These are phyloP conservation scores for Salix udensis DNA, from an alignment of 345 rosid species.

Conservation along the genomic window DNA sequence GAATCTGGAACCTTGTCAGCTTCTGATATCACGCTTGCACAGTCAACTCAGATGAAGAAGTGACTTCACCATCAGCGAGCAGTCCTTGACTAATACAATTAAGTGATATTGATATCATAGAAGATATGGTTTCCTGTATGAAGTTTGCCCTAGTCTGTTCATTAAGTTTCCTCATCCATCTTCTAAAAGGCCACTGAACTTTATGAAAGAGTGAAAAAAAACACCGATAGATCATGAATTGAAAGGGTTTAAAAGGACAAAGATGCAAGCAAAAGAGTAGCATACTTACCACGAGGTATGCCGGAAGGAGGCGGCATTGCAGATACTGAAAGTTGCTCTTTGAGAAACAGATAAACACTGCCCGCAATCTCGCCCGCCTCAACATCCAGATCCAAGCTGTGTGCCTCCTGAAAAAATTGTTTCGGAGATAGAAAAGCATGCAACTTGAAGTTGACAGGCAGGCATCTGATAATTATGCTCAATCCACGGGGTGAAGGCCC, in stretches of 20 bases:
- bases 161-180: background rate
- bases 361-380: slow-evolving; percentile 78
- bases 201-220: too few relatives aligned
- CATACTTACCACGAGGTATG: slow-evolving; percentile 69
- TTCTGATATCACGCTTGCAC: slow-evolving; percentile 40
- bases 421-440: slow-evolving; percentile 7
- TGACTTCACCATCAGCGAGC: slow-evolving; percentile 1
- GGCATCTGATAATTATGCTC: slow-evolving; percentile 15
- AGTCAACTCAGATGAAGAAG: slow-evolving; percentile 17
- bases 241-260: background rate
- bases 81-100: background rate
- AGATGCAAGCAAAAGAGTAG: slow-evolving; percentile 1
- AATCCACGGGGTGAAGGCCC: slow-evolving; percentile 72
- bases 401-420: slow-evolving; percentile 64
- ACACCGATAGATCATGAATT: too few relatives aligned
- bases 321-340: slow-evolving; percentile 73
- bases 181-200: background rate
- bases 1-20: slow-evolving; percentile 44
- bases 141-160: background rate
- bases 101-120: background rate
- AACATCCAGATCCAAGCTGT: slow-evolving; percentile 52
- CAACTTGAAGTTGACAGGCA: too few relatives aligned
- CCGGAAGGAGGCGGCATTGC: slow-evolving; percentile 55
- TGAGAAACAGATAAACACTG: slow-evolving; percentile 66
- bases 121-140: background rate